These are phyloP conservation scores for Verticillium nubilum DNA, from an alignment of 2,329 filamentous ascomycete species.

Conservation along the genomic window DNA sequence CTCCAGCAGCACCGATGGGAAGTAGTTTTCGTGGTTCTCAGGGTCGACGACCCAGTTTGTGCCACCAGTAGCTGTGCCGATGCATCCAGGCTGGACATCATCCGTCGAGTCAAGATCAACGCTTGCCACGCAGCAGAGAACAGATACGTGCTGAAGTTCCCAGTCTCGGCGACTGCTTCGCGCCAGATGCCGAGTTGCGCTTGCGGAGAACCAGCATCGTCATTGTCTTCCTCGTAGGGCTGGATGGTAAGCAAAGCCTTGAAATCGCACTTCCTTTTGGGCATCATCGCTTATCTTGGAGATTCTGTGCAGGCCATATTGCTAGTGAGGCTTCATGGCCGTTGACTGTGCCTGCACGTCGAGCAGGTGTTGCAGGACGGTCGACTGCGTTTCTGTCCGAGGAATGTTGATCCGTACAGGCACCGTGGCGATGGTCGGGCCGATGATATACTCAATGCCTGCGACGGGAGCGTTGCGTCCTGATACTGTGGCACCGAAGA, in stretches of 20 bases:
- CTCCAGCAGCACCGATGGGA: constrained; percentile 17
- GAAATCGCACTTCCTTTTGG: constrained; percentile 12
- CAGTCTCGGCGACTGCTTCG: neutral
- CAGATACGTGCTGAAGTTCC: neutral
- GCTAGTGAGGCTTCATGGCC: constrained; percentile 17
- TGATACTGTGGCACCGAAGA: constrained; percentile 21
- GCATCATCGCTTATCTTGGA: constrained; percentile 9
- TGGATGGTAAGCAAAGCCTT: constrained; percentile 24
- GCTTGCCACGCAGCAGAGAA: neutral
- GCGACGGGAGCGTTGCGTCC: constrained; percentile 20
- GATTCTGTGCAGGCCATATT: constrained; percentile 15
- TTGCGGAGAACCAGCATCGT: neutral
- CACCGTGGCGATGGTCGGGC: constrained; percentile 23
- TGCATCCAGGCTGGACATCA: neutral
- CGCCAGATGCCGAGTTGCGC: neutral
- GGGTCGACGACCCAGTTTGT: constrained; percentile 23
- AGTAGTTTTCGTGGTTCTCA: constrained; percentile 16
- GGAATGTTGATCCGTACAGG: constrained; percentile 17
- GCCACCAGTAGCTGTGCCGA: constrained; percentile 6
- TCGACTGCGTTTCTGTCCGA: neutral
- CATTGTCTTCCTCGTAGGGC: constrained; percentile 4
- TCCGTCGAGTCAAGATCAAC: neutral
- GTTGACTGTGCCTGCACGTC: constrained; percentile 11
- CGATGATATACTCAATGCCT: constrained; percentile 19
- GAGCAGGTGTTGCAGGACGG: constrained; percentile 3